Conservation (phyloP, 805 yeast genomes). For the Yarrowia sp. region DNA sequence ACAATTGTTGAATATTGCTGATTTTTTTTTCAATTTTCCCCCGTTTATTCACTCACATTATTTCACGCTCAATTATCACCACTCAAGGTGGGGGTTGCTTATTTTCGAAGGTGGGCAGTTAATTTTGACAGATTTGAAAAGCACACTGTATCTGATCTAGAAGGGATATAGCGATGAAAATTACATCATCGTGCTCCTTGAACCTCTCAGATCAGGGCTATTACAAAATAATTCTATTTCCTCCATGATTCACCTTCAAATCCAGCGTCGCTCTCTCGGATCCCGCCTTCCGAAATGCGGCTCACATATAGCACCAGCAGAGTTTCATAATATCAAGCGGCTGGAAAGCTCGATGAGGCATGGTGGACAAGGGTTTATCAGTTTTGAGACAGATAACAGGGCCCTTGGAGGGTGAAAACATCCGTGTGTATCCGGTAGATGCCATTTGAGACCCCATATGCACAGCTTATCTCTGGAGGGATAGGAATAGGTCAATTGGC, state of each 20-base stretch:
- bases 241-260: too few species aligned
- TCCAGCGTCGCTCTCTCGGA: too few species aligned
- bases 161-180: not conserved
- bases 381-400: not conserved
- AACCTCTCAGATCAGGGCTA: too few species aligned
- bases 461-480: not conserved
- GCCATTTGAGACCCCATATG: not conserved
- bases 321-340: conserved; percentile 5
- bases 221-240: too few species aligned
- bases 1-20: too few species aligned
- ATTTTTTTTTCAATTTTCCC: too few species aligned
- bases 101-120: not conserved
- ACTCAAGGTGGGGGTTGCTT: not conserved
- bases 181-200: not conserved
- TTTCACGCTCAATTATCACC: too few species aligned
- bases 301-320: not conserved
- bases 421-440: conserved; percentile 33
- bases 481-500: not conserved
- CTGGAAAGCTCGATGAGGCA: not conserved
- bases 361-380: not conserved
- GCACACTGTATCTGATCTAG: not conserved
- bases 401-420: not conserved
- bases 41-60: too few species aligned
- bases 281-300: conserved; percentile 7
- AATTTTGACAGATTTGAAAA: not conserved